A percentile compares a stretch with the other conserved stretches of the same genome.
Evolutionary conservation across 2,329 filamentous ascomycete species (phyloP).

Genomic region (Apiospora hydei): DNA sequence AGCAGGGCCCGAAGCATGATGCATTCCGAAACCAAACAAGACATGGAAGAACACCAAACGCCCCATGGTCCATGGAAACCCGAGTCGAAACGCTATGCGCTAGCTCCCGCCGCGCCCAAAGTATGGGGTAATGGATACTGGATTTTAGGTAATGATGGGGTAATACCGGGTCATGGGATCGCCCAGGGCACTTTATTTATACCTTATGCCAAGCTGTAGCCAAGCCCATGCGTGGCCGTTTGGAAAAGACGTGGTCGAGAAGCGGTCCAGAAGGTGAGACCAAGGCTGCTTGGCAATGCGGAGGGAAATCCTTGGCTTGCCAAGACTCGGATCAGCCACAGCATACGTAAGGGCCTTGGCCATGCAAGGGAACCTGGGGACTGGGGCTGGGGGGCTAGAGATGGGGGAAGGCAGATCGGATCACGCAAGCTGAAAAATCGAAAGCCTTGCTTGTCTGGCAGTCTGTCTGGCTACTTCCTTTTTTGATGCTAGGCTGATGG

Average conservation of each 20-base stretch:
- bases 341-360: background rate
- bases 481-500: background rate
- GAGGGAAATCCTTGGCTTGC: background rate
- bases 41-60: no score
- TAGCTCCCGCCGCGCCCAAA: slow-evolving; percentile 5
- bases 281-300: no score
- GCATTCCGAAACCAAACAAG: slow-evolving; percentile 4
- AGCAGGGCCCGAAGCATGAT: background rate
- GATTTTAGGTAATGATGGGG: slow-evolving; percentile 20
- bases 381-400: no score
- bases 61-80: background rate
- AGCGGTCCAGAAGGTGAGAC: background rate
- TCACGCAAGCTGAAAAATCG: background rate
- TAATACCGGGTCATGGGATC: background rate
- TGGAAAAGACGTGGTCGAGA: background rate
- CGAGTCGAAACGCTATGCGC: background rate
- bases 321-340: background rate
- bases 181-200: background rate
- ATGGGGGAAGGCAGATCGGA: no score
- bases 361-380: background rate
- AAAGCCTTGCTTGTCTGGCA: background rate
- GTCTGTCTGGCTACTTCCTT: background rate
- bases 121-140: slow-evolving; percentile 21
- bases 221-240: background rate
- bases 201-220: background rate